A percentile compares a stretch with the other conserved stretches of the same genome.
These are phyloP conservation scores for Pilasporangium apinafurcum DNA, from an alignment of 352 stramenopile species.

Conservation along the genomic window DNA sequence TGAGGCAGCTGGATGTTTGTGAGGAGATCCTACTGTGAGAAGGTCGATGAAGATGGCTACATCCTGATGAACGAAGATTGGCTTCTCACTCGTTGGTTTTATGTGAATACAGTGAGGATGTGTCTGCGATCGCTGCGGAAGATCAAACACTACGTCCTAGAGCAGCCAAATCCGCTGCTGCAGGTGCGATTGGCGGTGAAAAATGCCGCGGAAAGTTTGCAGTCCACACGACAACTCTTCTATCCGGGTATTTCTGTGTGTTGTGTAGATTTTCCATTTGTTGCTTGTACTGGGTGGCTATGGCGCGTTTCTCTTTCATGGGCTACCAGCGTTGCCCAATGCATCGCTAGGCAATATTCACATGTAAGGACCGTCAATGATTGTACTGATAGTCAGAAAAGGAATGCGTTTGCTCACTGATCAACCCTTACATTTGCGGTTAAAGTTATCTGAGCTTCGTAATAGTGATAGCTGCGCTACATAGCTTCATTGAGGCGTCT, in stretches of 20 bases:
- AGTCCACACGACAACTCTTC: no score
- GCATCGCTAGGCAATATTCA: constrained; percentile 29
- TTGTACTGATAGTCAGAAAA: no score
- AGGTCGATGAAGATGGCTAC: no score
- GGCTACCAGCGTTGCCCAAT: constrained; percentile 33
- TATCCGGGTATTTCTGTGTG: constrained; percentile 1
- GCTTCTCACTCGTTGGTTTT: no score
- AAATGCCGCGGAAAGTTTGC: no score
- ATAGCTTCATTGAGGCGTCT: constrained; percentile 43
- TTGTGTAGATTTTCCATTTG: constrained; percentile 49
- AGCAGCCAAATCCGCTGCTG: constrained; percentile 24
- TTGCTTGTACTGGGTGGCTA: constrained; percentile 51
- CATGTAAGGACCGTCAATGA: constrained; percentile 12
- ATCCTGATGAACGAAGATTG: no score
- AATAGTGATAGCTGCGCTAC: constrained; percentile 30
- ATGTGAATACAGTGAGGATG: no score
- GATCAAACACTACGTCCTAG: constrained; percentile 12
- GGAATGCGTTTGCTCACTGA: no score
- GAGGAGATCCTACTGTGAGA: no score
- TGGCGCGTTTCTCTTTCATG: constrained; percentile 39
- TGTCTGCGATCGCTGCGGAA: no score
- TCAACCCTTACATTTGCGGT: not conserved
- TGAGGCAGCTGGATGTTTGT: no score
- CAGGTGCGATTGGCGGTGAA: no score
- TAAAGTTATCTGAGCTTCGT: constrained; percentile 25